Percentiles rank a stretch among this genome's conserved stretches.
phyloP scores from a whole-genome alignment of 495 filamentous ascomycete species.

The Lasiosphaeria miniovina region DNA sequence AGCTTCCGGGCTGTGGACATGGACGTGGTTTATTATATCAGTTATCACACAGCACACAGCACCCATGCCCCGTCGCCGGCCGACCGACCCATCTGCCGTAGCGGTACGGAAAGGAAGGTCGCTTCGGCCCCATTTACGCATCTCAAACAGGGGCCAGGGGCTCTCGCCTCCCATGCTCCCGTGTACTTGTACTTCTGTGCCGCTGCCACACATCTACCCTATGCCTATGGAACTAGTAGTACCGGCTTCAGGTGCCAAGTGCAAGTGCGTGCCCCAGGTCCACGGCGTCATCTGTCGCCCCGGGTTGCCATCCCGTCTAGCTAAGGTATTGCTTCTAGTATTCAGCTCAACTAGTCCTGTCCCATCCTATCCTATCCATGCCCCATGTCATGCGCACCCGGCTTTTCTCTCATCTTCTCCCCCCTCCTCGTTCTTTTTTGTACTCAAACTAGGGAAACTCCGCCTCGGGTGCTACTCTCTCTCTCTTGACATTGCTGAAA shows the following conservation, averaged over 20 bases:
- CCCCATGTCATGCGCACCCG: neutral
- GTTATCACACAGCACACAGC: neutral
- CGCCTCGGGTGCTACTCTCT: neutral
- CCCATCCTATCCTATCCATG: neutral
- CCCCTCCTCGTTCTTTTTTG: neutral
- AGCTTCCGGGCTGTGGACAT: neutral
- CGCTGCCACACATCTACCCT: neutral
- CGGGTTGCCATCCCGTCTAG: slow-evolving; percentile 8
- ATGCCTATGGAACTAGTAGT: no score
- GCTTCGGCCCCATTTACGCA: neutral
- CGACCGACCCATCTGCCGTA: neutral
- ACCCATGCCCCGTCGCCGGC: no score
- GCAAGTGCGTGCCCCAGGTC: neutral
- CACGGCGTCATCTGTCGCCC: slow-evolving; percentile 14
- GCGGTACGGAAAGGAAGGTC: neutral
- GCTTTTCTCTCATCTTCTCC: neutral
- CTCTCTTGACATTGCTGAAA: neutral
- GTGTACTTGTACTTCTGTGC: neutral
- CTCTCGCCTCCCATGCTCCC: neutral
- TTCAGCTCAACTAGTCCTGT: slow-evolving; percentile 2
- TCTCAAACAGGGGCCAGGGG: slow-evolving; percentile 1
- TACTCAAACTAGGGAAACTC: neutral
- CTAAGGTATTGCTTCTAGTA: neutral
- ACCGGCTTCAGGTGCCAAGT: no score
- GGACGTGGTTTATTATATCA: neutral